A percentile compares a stretch with the other conserved stretches of the same genome.
Evolutionary conservation across 345 rosid species (phyloP).

Genomic region (Carallia brachiata): DNA sequence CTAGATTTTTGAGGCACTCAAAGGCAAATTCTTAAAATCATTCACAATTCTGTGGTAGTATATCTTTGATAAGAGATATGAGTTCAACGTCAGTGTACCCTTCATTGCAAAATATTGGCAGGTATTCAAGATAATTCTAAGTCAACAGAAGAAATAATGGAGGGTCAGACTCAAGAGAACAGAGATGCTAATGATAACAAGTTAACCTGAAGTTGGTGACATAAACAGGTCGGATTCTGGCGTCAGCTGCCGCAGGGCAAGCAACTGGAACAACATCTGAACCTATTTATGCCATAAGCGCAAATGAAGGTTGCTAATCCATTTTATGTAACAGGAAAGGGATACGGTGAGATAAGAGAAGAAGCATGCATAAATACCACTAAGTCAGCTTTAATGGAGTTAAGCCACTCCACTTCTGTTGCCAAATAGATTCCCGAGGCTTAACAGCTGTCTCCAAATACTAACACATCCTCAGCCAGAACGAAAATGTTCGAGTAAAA

Average conservation of each 20-base stretch:
- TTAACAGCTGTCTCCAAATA: slow-evolving; percentile 93
- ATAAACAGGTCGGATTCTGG: slow-evolving; percentile 95
- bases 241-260: slow-evolving; percentile 98
- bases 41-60: no score
- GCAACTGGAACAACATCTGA: slow-evolving; percentile 98
- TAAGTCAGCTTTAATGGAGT: slow-evolving; percentile 83
- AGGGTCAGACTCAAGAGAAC: neutral
- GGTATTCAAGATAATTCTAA: neutral
- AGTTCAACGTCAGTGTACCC: no score
- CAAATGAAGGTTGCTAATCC: neutral
- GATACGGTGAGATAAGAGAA: neutral
- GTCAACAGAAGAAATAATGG: neutral
- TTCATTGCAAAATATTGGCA: no score
- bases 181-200: slow-evolving; percentile 5
- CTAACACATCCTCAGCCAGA: slow-evolving; percentile 31
- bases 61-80: no score
- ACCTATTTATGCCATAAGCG: slow-evolving; percentile 42
- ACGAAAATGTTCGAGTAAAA: neutral
- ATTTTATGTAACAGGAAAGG: neutral
- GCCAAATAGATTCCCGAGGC: slow-evolving; percentile 84
- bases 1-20: no score
- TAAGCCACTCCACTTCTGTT: slow-evolving; percentile 86
- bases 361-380: slow-evolving; percentile 49
- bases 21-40: no score
- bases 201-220: slow-evolving; percentile 93